Evolutionary conservation across 2,329 filamentous ascomycete species (phyloP).

Genomic region (Colletotrichum sp.): DNA sequence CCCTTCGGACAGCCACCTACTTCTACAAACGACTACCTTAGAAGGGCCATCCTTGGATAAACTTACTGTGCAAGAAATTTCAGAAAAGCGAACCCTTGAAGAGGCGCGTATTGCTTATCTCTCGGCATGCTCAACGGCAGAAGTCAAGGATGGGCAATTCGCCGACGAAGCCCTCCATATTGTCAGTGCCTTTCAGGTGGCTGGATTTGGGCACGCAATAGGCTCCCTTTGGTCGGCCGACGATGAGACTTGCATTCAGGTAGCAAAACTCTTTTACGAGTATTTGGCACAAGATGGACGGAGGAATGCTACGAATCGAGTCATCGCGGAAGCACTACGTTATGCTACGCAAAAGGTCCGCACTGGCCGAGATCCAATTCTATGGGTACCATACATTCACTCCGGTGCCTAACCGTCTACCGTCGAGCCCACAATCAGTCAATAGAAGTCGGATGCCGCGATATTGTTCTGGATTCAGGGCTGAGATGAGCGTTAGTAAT

Average conservation of each 20-base stretch:
- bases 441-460: background rate
- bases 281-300: background rate
- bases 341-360: background rate
- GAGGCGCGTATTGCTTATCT: background rate
- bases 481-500: background rate
- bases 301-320: background rate
- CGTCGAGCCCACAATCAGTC: background rate
- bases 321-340: background rate
- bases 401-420: background rate
- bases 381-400: background rate
- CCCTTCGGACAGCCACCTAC: background rate
- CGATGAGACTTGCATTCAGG: background rate
- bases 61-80: background rate
- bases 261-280: background rate
- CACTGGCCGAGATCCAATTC: background rate
- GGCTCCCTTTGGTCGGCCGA: background rate
- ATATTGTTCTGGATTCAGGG: background rate
- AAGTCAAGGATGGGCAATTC: background rate
- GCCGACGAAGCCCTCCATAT: background rate
- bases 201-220: background rate
- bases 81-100: background rate
- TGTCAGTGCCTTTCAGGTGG: background rate
- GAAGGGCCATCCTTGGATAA: background rate
- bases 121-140: background rate
- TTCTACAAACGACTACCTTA: background rate